These are phyloP conservation scores for Blastomyces parvus DNA, from an alignment of 2,329 filamentous ascomycete species.

Conservation along the genomic window DNA sequence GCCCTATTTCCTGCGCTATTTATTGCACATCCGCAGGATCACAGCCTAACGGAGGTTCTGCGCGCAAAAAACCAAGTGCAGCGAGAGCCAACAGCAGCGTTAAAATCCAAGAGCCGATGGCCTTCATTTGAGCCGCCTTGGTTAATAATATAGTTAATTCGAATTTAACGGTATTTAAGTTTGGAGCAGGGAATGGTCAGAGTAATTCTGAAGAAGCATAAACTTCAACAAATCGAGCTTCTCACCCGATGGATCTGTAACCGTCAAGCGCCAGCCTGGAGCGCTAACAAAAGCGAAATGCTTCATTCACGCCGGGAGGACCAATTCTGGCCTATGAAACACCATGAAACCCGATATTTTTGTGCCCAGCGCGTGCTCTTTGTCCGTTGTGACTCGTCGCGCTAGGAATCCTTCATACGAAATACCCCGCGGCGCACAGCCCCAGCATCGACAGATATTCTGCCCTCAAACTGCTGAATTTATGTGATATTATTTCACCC, in stretches of 20 bases:
- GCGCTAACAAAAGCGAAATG: neutral
- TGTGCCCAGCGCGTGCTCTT: neutral
- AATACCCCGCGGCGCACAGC: slow-evolving; percentile 7
- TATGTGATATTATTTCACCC: neutral
- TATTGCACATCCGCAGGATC: neutral
- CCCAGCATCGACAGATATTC: neutral
- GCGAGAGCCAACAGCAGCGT: neutral
- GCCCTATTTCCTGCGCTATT: neutral
- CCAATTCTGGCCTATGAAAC: neutral
- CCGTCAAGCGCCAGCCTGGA: neutral
- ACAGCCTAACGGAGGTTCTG: neutral
- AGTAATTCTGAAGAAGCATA: neutral
- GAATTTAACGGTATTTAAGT: neutral
- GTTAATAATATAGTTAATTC: neutral
- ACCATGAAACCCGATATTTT: neutral
- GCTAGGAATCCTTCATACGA: slow-evolving; percentile 1
- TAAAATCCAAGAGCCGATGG: neutral
- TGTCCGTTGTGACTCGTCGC: neutral
- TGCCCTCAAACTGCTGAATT: neutral
- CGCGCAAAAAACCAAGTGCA: neutral
- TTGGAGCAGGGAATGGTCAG: no score
- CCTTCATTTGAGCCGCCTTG: neutral
- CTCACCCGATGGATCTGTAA: no score
- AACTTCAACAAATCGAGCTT: no score
- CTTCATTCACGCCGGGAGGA: neutral